Percentiles rank a stretch among this genome's conserved stretches.
Evolutionary conservation across 2,329 filamentous ascomycete species (phyloP).

Genomic region (Trichophyton mentagrophytes): DNA sequence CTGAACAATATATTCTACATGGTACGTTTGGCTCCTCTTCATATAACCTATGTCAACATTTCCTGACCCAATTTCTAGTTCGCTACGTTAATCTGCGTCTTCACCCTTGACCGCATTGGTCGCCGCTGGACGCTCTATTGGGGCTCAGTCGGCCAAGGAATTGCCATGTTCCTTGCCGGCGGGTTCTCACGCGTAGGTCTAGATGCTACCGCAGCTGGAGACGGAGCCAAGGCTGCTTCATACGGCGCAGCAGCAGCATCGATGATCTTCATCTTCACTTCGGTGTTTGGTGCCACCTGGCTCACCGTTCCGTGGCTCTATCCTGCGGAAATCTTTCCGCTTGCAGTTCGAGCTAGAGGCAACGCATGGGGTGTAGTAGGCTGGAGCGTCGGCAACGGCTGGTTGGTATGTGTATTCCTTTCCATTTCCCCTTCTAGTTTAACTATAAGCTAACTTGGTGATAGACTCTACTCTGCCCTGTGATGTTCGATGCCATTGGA

Average conservation of each 20-base stretch:
- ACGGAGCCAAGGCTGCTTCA: slow-evolving; percentile 35
- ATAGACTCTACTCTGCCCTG: slow-evolving; percentile 40
- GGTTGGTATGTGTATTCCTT: slow-evolving; percentile 33
- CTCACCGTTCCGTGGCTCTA: slow-evolving; percentile 48
- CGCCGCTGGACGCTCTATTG: slow-evolving; percentile 57
- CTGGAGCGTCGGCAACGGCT: slow-evolving; percentile 64
- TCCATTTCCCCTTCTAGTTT: neutral
- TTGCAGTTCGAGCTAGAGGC: slow-evolving; percentile 55
- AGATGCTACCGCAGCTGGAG: slow-evolving; percentile 35
- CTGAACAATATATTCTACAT: slow-evolving; percentile 45
- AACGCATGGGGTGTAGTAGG: slow-evolving; percentile 66
- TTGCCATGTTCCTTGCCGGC: slow-evolving; percentile 55
- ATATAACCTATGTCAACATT: neutral
- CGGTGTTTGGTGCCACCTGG: slow-evolving; percentile 51
- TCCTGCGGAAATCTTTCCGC: slow-evolving; percentile 55
- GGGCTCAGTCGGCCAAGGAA: slow-evolving; percentile 51
- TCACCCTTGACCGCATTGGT: slow-evolving; percentile 56
- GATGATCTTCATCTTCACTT: slow-evolving; percentile 60
- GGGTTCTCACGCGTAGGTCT: slow-evolving; percentile 47
- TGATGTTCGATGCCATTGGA: slow-evolving; percentile 51
- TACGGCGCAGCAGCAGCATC: slow-evolving; percentile 54
- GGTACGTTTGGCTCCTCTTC: slow-evolving; percentile 21
- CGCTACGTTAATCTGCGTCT: slow-evolving; percentile 55
- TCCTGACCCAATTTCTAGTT: slow-evolving; percentile 31
- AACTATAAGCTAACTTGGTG: slow-evolving; percentile 8